phyloP scores from a whole-genome alignment of 1,284 basidiomycete species.

The Neolentinus lepideus region DNA sequence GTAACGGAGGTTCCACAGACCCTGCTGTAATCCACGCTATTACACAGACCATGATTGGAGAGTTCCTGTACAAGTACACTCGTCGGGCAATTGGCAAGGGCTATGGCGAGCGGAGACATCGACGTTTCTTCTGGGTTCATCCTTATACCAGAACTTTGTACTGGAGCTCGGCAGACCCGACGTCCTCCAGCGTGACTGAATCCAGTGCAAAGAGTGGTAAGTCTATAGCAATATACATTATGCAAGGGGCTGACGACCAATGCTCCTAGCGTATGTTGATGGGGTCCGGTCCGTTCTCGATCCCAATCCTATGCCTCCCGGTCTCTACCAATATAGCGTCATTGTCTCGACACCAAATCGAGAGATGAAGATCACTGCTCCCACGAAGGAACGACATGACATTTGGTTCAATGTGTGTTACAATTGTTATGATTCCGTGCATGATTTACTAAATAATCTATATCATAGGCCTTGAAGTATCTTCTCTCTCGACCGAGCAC shows the following conservation, averaged over 20 bases:
- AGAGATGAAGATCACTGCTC: constrained; percentile 97
- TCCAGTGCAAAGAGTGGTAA: constrained; percentile 94
- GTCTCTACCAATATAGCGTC: constrained; percentile 88
- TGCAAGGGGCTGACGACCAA: constrained; percentile 10
- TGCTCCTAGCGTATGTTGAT: constrained; percentile 83
- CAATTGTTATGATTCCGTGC: constrained; percentile 4
- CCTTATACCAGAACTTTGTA: constrained; percentile 98
- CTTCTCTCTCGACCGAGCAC: constrained; percentile 66
- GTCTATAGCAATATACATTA: constrained; percentile 25
- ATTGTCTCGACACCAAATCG: constrained; percentile 89
- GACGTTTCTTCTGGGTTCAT: constrained; percentile 99
- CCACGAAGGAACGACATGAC: constrained; percentile 91
- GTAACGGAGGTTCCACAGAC: constrained; percentile 55
- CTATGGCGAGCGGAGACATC: constrained; percentile 86
- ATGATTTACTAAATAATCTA: constrained; percentile 10
- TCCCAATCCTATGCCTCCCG: constrained; percentile 89
- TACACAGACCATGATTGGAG: constrained; percentile 99
- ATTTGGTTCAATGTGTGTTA: constrained; percentile 84
- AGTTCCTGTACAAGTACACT: constrained; percentile 98
- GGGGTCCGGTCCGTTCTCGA: constrained; percentile 87
- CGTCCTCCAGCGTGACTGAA: constrained; percentile 79
- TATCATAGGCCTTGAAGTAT: constrained; percentile 74
- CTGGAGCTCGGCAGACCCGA: constrained; percentile 95
- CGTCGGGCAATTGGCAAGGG: constrained; percentile 88
- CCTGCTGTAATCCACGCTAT: constrained; percentile 90